Base-by-base conservation (phyloP, 306 rosid species). In the Begonia peltatifolia region DNA sequence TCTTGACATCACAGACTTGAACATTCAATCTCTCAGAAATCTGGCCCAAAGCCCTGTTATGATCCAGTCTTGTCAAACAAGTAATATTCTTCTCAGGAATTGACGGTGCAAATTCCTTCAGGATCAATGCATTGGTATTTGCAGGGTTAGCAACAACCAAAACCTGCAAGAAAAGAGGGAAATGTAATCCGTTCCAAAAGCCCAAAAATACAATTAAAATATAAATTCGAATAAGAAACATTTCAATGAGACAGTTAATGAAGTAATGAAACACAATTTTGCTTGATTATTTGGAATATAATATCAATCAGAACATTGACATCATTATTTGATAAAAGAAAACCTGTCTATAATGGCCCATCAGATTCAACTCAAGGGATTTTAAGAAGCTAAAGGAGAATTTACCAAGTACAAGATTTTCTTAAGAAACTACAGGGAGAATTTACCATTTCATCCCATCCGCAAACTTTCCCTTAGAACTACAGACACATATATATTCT, bases 61-160 rank as follows among this genome's bases (percentile, higher is more conserved):
- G 99, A 74, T 90, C 95, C n/a, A 86, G 77, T 54, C 95, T 23
- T 11, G 99, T 90, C 25, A 86, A 87, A 23, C 94, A 90, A 1
- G 92, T 86, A 54, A 90, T 74, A 43, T 90, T 90, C 46, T 86
- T 79, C 63, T 76, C 81, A 0, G 92, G 80, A 52, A 90, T 86
- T 53, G 90, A 80, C 63, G 86, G 92, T 47, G 92, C 92, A 58
- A 60, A 86, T 55, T 90, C 95, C 71, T 83, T 90, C 76, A 90
- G 53, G 61, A 90, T 71, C 41, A 86, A 79, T 55, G 92, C 92
- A 65, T 85, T 90, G 22, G 95, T 90, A 78, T 90, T 86, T 53
- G 95, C 94, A 10, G 99, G 99, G 72, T 90, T 82, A 9, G 99
- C 99, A 57, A 90, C 82, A 62, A 90, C 99, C 64, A 90, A 52